Evolutionary conservation across 371 early-diverging fungal species (phyloP).

Genomic region (Batkoa obscura): DNA sequence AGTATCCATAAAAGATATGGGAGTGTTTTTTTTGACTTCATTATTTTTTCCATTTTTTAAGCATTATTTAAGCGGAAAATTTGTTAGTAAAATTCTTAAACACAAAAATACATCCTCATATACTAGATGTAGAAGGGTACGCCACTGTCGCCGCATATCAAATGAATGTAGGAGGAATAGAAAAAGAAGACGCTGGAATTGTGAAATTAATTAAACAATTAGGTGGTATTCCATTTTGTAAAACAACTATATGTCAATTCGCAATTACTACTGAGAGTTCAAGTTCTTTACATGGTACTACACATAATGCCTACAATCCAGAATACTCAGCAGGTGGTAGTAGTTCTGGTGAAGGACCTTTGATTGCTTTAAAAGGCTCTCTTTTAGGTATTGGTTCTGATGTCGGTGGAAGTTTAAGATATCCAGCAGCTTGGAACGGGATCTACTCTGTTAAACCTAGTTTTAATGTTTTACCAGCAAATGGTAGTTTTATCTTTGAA

Average conservation of each 20-base stretch:
- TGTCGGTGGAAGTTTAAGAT: conserved; percentile 8
- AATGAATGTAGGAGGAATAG: background rate
- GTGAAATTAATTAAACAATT: background rate
- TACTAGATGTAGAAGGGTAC: background rate
- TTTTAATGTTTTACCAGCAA: background rate
- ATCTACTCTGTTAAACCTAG: conserved; percentile 7
- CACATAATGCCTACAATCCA: conserved; percentile 6
- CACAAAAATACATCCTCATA: too few species aligned
- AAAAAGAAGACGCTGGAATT: background rate
- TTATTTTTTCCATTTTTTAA: too few species aligned
- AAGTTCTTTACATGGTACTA: conserved; percentile 3
- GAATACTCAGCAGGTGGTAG: conserved; percentile 6
- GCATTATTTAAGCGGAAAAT: too few species aligned
- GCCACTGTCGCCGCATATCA: background rate
- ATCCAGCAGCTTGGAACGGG: conserved; percentile 7
- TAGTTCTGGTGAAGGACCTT: conserved; percentile 8
- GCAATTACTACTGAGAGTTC: background rate
- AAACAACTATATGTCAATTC: conserved; percentile 6
- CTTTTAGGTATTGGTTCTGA: conserved; percentile 8
- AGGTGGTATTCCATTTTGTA: conserved; percentile 7
- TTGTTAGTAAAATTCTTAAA: too few species aligned
- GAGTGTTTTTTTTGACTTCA: too few species aligned
- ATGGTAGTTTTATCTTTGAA: background rate
- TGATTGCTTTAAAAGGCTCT: background rate
- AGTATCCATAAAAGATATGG: conserved; percentile 6